Conservation (phyloP, 176 grass and related monocot species). For the Cocos nucifera region DNA sequence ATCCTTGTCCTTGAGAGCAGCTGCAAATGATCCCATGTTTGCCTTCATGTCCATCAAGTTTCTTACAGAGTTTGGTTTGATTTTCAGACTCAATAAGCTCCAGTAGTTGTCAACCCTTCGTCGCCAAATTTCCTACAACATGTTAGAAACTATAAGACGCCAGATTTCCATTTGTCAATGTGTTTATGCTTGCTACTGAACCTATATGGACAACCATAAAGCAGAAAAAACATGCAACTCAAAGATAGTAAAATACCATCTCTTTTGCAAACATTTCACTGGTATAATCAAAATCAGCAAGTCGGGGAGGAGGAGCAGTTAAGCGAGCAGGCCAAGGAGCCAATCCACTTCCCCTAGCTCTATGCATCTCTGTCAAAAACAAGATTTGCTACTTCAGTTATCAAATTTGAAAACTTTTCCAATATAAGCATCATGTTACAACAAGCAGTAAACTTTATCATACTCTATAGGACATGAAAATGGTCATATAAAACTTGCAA, state of each 20-base stretch:
- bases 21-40: conserved; percentile 87
- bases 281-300: conserved; percentile 77
- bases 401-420: too few relatives aligned
- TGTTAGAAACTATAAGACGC: conserved; percentile 16
- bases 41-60: conserved; percentile 99
- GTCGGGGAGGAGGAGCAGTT: conserved; percentile 69
- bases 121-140: conserved; percentile 78
- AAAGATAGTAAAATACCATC: conserved; percentile 37
- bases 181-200: too few relatives aligned
- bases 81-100: conserved; percentile 62
- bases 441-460: too few relatives aligned
- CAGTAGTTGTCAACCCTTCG: conserved; percentile 82
- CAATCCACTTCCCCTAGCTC: conserved; percentile 74
- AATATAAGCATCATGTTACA: too few relatives aligned
- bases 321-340: conserved; percentile 94
- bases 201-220: too few relatives aligned
- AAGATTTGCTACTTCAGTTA: neutral
- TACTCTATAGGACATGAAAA: too few relatives aligned
- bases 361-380: conserved; percentile 73
- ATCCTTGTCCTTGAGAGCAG: conserved; percentile 83
- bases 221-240: too few relatives aligned
- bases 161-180: too few relatives aligned
- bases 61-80: conserved; percentile 67
- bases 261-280: conserved; percentile 82
- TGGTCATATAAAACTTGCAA: too few relatives aligned